Percentiles rank a stretch among this genome's conserved stretches.
Evolutionary conservation across 139 green algal genomes (phyloP).

Genomic region (Diplosphaera chodatii): DNA sequence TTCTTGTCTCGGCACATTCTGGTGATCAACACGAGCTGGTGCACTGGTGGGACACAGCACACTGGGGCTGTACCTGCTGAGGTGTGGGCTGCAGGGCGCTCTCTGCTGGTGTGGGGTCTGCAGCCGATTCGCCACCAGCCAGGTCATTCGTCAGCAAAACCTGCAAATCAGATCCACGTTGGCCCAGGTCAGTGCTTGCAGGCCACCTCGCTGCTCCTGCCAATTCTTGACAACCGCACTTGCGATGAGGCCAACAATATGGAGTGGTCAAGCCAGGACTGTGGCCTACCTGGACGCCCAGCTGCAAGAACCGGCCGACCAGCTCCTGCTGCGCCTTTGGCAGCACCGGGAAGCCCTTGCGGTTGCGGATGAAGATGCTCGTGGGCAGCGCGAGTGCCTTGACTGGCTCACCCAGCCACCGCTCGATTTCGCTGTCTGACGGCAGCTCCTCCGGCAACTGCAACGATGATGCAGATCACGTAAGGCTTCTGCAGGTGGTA

Average conservation of each 20-base stretch:
- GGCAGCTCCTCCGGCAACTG: slow-evolving; percentile 45
- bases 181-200: too few relatives aligned
- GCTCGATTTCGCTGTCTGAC: slow-evolving; percentile 23
- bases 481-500: too few relatives aligned
- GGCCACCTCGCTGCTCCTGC: too few relatives aligned
- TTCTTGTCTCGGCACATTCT: too few relatives aligned
- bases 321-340: slow-evolving; percentile 75
- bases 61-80: too few relatives aligned
- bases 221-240: too few relatives aligned
- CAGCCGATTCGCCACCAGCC: background rate
- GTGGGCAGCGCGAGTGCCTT: slow-evolving; percentile 76
- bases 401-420: slow-evolving; percentile 86
- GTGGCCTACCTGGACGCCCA: slow-evolving; percentile 60
- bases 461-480: background rate
- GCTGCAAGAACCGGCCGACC: slow-evolving; percentile 52
- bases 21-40: too few relatives aligned
- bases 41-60: too few relatives aligned
- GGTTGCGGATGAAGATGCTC: slow-evolving; percentile 76
- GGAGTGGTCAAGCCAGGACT: too few relatives aligned
- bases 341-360: slow-evolving; percentile 77
- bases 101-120: background rate
- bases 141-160: slow-evolving; percentile 33
- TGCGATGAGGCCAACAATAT: too few relatives aligned
- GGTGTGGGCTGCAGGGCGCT: background rate
- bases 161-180: slow-evolving; percentile 26